Percentiles rank a stretch among this genome's conserved stretches.
These are phyloP conservation scores for Solanum ossicruentum DNA, from an alignment of 257 asterid genomes.

Conservation along the genomic window DNA sequence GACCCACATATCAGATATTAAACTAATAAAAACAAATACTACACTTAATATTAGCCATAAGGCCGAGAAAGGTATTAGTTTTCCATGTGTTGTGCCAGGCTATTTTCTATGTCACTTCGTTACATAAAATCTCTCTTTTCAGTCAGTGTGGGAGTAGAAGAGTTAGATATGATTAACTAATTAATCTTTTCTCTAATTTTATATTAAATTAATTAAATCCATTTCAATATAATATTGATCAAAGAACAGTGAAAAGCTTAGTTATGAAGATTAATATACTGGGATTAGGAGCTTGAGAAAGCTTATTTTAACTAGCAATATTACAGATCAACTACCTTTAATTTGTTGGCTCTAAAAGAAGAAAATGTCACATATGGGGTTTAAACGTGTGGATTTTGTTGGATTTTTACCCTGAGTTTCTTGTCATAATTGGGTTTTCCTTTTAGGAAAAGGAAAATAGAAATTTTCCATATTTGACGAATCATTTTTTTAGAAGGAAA, in stretches of 20 bases:
- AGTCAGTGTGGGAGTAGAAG: too few relatives aligned
- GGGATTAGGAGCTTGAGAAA: too few relatives aligned
- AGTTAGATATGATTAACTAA: not conserved
- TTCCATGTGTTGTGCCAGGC: too few relatives aligned
- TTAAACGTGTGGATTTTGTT: too few relatives aligned
- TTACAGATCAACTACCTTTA: not conserved
- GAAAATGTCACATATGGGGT: not conserved
- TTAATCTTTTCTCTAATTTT: not conserved
- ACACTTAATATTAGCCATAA: slow-evolving; percentile 29
- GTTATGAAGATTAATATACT: too few relatives aligned
- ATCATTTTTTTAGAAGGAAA: too few relatives aligned
- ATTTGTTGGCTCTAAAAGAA: not conserved
- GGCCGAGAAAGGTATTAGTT: slow-evolving; percentile 25
- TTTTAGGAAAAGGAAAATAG: too few relatives aligned
- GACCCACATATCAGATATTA: slow-evolving; percentile 6
- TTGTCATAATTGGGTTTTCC: too few relatives aligned
- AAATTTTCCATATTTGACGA: too few relatives aligned
- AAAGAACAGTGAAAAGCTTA: not conserved
- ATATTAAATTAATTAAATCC: not conserved
- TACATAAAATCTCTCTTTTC: too few relatives aligned
- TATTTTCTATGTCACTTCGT: not conserved
- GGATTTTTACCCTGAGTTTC: too few relatives aligned
- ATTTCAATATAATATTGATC: not conserved
- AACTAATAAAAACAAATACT: slow-evolving; percentile 25
- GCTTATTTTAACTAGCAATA: not conserved